A percentile compares a stretch with the other conserved stretches of the same genome.
These are phyloP conservation scores for Pezicula rhizophila DNA, from an alignment of 2,329 filamentous ascomycete species.

Conservation along the genomic window DNA sequence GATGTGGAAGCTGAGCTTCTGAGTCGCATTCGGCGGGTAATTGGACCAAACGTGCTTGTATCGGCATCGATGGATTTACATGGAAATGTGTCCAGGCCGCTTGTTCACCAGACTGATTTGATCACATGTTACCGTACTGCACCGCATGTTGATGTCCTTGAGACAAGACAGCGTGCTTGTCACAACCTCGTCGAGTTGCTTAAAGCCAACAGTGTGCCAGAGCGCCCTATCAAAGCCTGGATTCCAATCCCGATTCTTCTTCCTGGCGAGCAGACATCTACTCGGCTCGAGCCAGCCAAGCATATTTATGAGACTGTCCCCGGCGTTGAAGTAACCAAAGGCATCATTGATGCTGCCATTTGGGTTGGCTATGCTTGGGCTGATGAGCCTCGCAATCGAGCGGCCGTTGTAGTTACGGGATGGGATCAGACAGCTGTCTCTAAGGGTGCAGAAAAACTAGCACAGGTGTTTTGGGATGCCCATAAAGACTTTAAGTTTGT, in stretches of 20 bases:
- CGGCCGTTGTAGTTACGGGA: constrained; percentile 43
- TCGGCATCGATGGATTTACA: constrained; percentile 51
- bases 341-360: constrained; percentile 44
- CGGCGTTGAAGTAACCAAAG: constrained; percentile 32
- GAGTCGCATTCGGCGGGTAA: constrained; percentile 35
- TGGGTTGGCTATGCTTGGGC: constrained; percentile 54
- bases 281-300: constrained; percentile 44
- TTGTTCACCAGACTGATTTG: constrained; percentile 43
- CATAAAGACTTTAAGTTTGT: constrained; percentile 44
- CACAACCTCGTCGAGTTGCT: constrained; percentile 40
- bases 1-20: constrained; percentile 44
- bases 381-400: constrained; percentile 46
- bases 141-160: constrained; percentile 43
- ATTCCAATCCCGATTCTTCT: constrained; percentile 44
- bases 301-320: constrained; percentile 43
- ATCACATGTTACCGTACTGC: constrained; percentile 43
- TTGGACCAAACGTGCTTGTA: constrained; percentile 40
- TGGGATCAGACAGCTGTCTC: constrained; percentile 37
- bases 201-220: background rate
- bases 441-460: constrained; percentile 37
- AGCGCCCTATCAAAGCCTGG: constrained; percentile 45
- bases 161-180: constrained; percentile 46
- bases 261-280: constrained; percentile 50
- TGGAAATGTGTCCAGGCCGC: constrained; percentile 44
- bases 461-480: constrained; percentile 40